These are phyloP conservation scores for Penicillium salamii DNA, from an alignment of 495 filamentous ascomycete genomes.

Conservation along the genomic window DNA sequence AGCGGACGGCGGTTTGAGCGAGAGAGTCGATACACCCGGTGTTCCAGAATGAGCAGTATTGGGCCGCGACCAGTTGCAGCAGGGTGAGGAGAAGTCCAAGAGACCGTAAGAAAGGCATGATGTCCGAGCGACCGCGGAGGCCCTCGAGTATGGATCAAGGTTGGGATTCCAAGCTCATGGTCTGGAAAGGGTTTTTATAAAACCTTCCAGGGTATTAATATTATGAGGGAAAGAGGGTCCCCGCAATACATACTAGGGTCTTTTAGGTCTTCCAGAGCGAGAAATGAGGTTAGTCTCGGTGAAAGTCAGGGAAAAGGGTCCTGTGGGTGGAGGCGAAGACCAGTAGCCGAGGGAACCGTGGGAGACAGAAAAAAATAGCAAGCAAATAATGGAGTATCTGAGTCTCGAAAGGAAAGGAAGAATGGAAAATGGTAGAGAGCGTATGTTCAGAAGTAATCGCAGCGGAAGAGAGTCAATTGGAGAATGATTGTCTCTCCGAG, in stretches of 20 bases:
- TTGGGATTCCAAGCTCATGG: conserved; percentile 3
- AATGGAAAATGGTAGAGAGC: neutral
- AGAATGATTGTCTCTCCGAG: conserved; percentile 4
- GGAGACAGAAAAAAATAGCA: neutral
- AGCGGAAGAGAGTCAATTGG: neutral
- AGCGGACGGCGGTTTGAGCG: conserved; percentile 39
- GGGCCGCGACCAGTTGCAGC: conserved; percentile 22
- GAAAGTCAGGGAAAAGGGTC: conserved; percentile 10
- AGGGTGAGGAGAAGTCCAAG: conserved; percentile 20
- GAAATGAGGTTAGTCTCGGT: conserved; percentile 2
- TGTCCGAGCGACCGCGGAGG: conserved; percentile 20
- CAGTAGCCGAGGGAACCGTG: neutral
- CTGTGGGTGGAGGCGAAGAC: neutral
- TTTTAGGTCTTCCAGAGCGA: neutral
- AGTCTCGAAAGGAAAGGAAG: neutral
- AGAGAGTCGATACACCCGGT: conserved; percentile 41
- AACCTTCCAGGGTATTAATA: neutral
- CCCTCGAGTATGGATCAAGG: conserved; percentile 17
- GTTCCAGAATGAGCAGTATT: conserved; percentile 42
- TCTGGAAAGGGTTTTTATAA: conserved; percentile 1
- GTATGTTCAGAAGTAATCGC: neutral
- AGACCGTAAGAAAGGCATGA: conserved; percentile 24
- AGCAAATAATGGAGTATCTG: too few relatives aligned
- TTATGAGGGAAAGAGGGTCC: conserved; percentile 16
- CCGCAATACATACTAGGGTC: conserved; percentile 21